Evolutionary conservation across 805 yeast species (phyloP).

Genomic region (Yarrowia divulgata): DNA sequence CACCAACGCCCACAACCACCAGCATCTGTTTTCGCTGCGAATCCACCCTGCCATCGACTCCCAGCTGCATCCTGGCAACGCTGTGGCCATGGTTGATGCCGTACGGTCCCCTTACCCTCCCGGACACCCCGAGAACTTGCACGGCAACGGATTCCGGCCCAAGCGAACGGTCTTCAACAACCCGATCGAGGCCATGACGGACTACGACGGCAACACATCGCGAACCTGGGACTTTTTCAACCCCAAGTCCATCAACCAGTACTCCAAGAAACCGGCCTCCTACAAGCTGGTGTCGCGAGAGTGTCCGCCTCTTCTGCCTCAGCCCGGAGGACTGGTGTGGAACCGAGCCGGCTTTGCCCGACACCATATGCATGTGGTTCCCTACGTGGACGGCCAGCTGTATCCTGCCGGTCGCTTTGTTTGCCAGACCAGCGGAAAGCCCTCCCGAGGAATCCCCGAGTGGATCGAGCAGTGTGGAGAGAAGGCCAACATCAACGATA

Average conservation of each 20-base stretch:
- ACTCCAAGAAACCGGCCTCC: slow-evolving; percentile 77
- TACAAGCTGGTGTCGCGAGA: slow-evolving; percentile 79
- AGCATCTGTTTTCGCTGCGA: slow-evolving; percentile 80
- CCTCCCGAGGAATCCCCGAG: slow-evolving; percentile 42
- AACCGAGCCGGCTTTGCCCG: slow-evolving; percentile 87
- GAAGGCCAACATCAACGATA: slow-evolving; percentile 53
- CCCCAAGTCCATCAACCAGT: slow-evolving; percentile 69
- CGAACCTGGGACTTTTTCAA: slow-evolving; percentile 64
- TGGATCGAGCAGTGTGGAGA: slow-evolving; percentile 46
- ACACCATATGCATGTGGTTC: slow-evolving; percentile 70
- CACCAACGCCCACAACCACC: slow-evolving; percentile 86
- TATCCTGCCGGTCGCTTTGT: slow-evolving; percentile 72
- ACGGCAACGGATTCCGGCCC: slow-evolving; percentile 78
- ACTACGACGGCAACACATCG: slow-evolving; percentile 64
- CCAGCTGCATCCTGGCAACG: slow-evolving; percentile 58
- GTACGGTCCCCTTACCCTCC: slow-evolving; percentile 56
- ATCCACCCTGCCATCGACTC: slow-evolving; percentile 76
- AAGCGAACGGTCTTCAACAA: slow-evolving; percentile 53
- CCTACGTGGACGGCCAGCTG: slow-evolving; percentile 73
- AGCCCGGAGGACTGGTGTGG: slow-evolving; percentile 73
- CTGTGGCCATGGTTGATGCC: slow-evolving; percentile 77
- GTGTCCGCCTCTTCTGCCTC: slow-evolving; percentile 75
- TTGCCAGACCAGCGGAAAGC: slow-evolving; percentile 50
- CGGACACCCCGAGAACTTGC: slow-evolving; percentile 73
- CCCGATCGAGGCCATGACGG: slow-evolving; percentile 64